These are phyloP conservation scores for Pueraria montana DNA, from an alignment of 306 rosid genomes.

Conservation along the genomic window DNA sequence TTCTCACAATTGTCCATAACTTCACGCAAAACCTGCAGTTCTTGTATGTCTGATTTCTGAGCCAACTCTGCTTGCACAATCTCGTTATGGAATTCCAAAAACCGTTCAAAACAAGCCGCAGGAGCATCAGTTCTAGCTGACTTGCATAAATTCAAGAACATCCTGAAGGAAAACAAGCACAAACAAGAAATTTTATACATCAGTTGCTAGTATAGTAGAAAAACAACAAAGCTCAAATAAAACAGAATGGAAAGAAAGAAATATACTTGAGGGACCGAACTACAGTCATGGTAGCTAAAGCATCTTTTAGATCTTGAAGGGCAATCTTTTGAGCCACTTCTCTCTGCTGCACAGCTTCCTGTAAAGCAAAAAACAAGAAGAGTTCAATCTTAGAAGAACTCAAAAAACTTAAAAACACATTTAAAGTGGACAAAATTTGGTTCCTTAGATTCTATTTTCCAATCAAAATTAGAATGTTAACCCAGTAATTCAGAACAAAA, in stretches of 20 bases:
- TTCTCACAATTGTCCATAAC: conserved; percentile 66
- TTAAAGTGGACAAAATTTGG: no score
- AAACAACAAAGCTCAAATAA: no score
- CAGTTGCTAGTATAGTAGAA: no score
- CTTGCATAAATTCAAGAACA: conserved; percentile 82
- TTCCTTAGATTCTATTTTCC: no score
- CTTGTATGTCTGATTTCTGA: conserved; percentile 58
- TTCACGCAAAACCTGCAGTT: conserved; percentile 59
- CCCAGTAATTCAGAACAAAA: no score
- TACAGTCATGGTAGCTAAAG: conserved; percentile 85
- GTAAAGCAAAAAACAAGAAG: conserved; percentile 30
- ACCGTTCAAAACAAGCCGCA: conserved; percentile 73
- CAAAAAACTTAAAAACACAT: neutral
- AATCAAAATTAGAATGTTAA: no score
- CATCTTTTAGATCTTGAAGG: conserved; percentile 89
- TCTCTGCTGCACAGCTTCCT: conserved; percentile 97
- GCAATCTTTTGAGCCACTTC: conserved; percentile 91
- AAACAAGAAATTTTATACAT: neutral
- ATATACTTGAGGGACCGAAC: conserved; percentile 84
- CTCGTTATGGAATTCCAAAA: conserved; percentile 84
- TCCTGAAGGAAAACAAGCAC: conserved; percentile 53
- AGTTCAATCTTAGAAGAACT: neutral
- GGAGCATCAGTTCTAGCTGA: conserved; percentile 79
- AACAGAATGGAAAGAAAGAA: no score
- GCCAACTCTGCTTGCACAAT: conserved; percentile 74